Percentiles rank a stretch among this genome's conserved stretches.
These are phyloP conservation scores for Penicillium aurantiogriseum DNA, from an alignment of 2,329 filamentous ascomycete species.

Conservation along the genomic window DNA sequence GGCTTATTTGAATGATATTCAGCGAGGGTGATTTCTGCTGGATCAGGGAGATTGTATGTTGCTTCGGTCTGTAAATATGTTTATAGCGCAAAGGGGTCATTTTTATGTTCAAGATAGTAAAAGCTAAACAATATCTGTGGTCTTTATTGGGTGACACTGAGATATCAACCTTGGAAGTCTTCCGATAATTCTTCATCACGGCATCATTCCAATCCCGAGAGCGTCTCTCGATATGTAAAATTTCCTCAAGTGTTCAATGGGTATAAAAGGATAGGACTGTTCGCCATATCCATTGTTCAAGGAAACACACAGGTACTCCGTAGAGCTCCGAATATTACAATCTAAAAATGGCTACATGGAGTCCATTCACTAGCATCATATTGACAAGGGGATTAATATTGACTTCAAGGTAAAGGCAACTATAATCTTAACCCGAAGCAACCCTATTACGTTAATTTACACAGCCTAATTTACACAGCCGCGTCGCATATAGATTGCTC, in stretches of 20 bases:
- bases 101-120: neutral
- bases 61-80: neutral
- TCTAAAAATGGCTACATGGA: neutral
- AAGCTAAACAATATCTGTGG: neutral
- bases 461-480: neutral
- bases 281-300: neutral
- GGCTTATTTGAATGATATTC: conserved; percentile 46
- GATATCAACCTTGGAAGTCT: neutral
- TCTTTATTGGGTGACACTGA: neutral
- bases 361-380: neutral
- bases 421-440: neutral
- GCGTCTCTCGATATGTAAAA: neutral
- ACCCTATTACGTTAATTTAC: neutral
- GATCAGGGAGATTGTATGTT: neutral
- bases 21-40: conserved; percentile 8
- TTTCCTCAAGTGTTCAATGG: neutral
- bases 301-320: neutral
- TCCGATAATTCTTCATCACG: neutral
- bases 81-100: neutral
- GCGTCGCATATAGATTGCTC: neutral
- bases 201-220: neutral
- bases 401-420: too few relatives aligned
- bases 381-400: neutral
- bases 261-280: neutral
- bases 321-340: neutral